Evolutionary conservation across 2,329 filamentous ascomycete genomes (phyloP), one percentile per base, ranked within the genome.

Genomic region (Calcarisporium arbuscula): DNA sequence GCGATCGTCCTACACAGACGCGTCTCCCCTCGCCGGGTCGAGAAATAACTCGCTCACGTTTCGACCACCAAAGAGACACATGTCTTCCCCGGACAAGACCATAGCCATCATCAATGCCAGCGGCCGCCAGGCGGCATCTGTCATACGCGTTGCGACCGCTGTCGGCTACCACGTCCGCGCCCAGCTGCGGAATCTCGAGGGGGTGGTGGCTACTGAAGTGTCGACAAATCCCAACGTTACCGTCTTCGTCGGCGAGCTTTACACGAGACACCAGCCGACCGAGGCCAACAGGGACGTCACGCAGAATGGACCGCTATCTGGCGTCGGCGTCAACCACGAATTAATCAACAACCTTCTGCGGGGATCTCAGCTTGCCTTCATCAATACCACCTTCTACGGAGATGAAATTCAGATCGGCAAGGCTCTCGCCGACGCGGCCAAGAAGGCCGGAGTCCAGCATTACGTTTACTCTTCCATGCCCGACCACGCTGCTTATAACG

Each of bases 381-480:
- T 96, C 67, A 98, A 98, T 66, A 98, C 92, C 27, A 94, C 88
- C 5, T 94, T 94, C 52, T 95, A 94, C 67, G 92, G 90, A 33
- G 88, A 96, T 61, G 92, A 98, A 67, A 74, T 92, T 39, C 79
- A 81, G 25, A 94, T 95, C 47, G 92, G 92, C 43, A 82, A 84
- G 56, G 84, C 85, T 3, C 72, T 95, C 40, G 92, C 89, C 40
- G 85, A 95, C 53, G 88, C 87, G 11, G 90, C 90, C 34, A 90
- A 92, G 58, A 80, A 74, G 49, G 84, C 82, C 25, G 80, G 85
- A 32, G 77, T 96, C 30, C 79, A 88, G 50, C 92, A 96, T 61
- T 95, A 88, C 60, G 77, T 98, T 56, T 98, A 95, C 65, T 94
- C 87, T 47, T 94, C 87, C 52, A 95, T 96, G 89, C 90, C 92